Base-by-base conservation (phyloP, 257 asterid species). In the Jasminum sambac region DNA sequence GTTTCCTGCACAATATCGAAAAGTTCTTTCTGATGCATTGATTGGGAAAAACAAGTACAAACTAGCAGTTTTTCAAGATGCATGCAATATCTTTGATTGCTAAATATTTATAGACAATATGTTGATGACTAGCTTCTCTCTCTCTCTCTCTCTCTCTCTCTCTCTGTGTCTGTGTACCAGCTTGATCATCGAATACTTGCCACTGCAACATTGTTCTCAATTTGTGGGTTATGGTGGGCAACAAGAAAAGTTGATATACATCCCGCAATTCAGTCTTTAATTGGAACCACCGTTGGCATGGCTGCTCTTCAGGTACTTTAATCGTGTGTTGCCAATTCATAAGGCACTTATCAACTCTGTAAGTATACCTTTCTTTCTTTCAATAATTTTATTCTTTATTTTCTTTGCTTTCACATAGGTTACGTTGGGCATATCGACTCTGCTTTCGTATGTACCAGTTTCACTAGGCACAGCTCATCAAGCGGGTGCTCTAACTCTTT, bases 111-210 rank as follows among this genome's bases (percentile, higher is more conserved):
- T 41, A 24, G 43, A 42, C 74, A 60, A 65, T 74, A 38, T 59
- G 61, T 23, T 44, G 60, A 80, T 72, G 64, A 66, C 36, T 30
- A 1, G 36, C 36, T 1, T 30, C 60, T 25, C 41, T 69, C 36
- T 48, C 42, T 66, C 25, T 26, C 36, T 48, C 42, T 66, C 25
- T 26, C 36, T 48, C 42, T 30, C 60, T 25, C 41, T 69, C 36
- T 48, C 42, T 66, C 25, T 26, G 7, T 66, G 8, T 17, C 39
- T 34, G 70, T 30, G 4, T 30, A 48, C 41, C 87, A 91, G 97
- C 89, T 94, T 64, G 96, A 94, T 74, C 97, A 94, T 80, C 91
- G 99, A 43, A 81, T 91, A 62, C 97, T 94, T n/a, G 99, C 99
- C 67, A 86, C 91, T 73, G 84, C 96, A 42, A 85, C 99, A 17